Evolutionary conservation across 2,329 filamentous ascomycete genomes (phyloP).

Genomic region (Pseudogymnoascus sp.): DNA sequence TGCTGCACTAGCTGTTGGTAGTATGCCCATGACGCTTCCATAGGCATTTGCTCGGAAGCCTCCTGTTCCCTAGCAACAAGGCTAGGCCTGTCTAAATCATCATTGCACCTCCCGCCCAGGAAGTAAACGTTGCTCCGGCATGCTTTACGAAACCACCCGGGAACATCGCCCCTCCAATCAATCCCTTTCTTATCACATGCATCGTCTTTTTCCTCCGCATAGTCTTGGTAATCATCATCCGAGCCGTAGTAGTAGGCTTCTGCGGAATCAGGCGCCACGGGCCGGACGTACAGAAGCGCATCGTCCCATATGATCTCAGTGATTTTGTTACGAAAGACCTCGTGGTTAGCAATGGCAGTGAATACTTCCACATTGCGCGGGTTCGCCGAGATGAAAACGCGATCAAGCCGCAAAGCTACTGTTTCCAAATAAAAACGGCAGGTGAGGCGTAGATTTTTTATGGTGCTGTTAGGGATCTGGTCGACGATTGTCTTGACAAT

Average conservation of each 20-base stretch:
- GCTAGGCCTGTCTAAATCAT: neutral
- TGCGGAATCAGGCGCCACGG: no score
- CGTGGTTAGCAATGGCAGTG: slow-evolving; percentile 32
- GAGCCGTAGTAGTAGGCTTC: neutral
- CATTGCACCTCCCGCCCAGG: neutral
- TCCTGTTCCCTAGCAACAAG: neutral
- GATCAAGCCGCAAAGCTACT: slow-evolving; percentile 26
- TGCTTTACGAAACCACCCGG: neutral
- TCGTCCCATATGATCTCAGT: slow-evolving; percentile 38
- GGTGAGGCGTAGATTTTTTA: slow-evolving; percentile 27
- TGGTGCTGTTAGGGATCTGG: slow-evolving; percentile 23
- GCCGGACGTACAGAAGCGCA: slow-evolving; percentile 10
- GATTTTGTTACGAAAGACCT: slow-evolving; percentile 27
- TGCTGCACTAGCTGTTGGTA: slow-evolving; percentile 31
- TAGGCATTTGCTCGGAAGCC: slow-evolving; percentile 13
- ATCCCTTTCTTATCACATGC: neutral
- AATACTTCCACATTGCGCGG: slow-evolving; percentile 34
- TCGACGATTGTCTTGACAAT: slow-evolving; percentile 11
- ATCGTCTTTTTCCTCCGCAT: neutral
- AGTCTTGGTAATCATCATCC: neutral
- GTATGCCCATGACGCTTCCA: slow-evolving; percentile 25
- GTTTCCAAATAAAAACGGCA: slow-evolving; percentile 16
- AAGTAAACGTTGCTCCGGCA: neutral
- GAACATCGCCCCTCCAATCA: neutral
- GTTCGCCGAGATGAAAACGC: slow-evolving; percentile 37